Percentiles rank a stretch among this genome's conserved stretches.
Conservation (phyloP, 176 grass and related monocot species). For the Microstegium vimineum region DNA sequence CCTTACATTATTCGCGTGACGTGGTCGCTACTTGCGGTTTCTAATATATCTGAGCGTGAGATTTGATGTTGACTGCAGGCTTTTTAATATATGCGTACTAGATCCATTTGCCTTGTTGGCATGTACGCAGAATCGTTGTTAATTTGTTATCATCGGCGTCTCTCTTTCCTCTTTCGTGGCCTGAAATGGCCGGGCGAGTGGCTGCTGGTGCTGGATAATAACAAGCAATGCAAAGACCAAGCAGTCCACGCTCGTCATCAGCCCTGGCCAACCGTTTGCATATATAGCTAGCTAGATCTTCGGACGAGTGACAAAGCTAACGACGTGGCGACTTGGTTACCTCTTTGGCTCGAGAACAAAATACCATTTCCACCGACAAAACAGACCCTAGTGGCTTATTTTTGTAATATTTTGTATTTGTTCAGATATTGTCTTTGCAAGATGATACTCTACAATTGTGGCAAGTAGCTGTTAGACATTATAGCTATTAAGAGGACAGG, state of each 20-base stretch:
- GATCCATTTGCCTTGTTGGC: constrained; percentile 17
- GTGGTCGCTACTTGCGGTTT: constrained; percentile 5
- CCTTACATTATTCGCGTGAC: background rate
- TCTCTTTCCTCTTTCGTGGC: background rate
- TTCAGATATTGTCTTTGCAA: no score
- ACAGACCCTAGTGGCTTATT: no score
- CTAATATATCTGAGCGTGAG: constrained; percentile 13
- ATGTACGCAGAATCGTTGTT: background rate
- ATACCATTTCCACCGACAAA: background rate
- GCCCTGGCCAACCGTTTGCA: background rate
- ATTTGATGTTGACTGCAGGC: constrained; percentile 44
- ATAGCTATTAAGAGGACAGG: no score
- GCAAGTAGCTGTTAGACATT: no score
- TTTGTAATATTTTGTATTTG: no score
- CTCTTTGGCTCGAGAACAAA: background rate
- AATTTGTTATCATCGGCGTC: background rate
- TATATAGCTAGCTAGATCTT: background rate
- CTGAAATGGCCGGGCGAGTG: no score
- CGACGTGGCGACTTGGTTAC: background rate
- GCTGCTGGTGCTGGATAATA: no score
- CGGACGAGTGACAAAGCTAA: background rate
- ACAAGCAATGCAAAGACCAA: no score
- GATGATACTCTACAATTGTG: no score
- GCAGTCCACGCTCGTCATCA: no score
- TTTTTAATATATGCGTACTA: no score